Evolutionary conservation across 306 rosid genomes (phyloP).

Genomic region (Casuarina glauca): DNA sequence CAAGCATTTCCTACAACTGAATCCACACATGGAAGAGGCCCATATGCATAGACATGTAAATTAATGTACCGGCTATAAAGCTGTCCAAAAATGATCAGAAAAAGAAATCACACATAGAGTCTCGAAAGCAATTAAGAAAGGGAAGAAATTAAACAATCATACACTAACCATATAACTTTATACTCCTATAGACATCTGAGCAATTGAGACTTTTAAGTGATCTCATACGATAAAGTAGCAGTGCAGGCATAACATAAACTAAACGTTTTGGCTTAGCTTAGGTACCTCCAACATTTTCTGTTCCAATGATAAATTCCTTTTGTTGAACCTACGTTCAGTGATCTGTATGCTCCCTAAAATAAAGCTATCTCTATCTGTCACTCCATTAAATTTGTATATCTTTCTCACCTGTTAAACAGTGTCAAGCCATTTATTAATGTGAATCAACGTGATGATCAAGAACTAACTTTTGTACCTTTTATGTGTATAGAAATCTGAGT

Average conservation of each 20-base stretch:
- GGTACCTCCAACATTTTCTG: too few species aligned
- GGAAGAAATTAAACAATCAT: not conserved
- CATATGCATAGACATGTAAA: conserved; percentile 84
- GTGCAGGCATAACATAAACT: not conserved
- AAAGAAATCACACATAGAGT: conserved; percentile 14
- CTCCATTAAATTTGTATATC: not conserved
- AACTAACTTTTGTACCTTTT: not conserved
- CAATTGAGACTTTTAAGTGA: not conserved
- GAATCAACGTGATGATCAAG: not conserved
- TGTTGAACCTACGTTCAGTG: not conserved
- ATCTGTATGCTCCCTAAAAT: not conserved
- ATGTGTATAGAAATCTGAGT: not conserved
- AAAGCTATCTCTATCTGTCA: not conserved
- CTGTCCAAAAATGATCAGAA: conserved; percentile 44
- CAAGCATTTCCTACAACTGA: conserved; percentile 76
- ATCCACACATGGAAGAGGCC: conserved; percentile 94
- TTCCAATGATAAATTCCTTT: too few species aligned
- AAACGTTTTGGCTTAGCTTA: too few species aligned
- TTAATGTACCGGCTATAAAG: conserved; percentile 63
- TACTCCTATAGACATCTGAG: not conserved
- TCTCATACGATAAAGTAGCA: not conserved
- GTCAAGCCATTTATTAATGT: not conserved
- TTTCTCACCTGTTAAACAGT: not conserved
- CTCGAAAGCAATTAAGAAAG: conserved; percentile 10
- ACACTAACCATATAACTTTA: not conserved